Conservation (phyloP, 106 monocot genomes). For the Vanilla planifolia region DNA sequence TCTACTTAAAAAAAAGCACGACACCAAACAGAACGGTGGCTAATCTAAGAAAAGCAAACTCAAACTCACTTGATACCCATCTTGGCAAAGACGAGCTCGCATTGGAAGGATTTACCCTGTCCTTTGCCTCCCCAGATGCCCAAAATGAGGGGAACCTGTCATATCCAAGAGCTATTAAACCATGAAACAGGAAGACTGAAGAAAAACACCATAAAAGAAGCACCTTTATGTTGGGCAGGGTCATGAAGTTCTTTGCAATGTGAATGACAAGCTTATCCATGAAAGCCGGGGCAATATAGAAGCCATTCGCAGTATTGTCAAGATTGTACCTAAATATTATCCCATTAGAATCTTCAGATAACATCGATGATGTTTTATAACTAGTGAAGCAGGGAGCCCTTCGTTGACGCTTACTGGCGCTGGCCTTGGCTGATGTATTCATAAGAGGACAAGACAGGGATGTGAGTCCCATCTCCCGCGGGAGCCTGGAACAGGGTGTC, state of each 20-base stretch:
- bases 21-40: no score
- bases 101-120: conserved; percentile 98
- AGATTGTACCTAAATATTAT: conserved; percentile 33
- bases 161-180: not conserved
- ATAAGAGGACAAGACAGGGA: conserved; percentile 67
- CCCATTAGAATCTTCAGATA: not conserved
- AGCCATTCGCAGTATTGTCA: conserved; percentile 81
- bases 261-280: conserved; percentile 98
- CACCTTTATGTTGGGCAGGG: conserved; percentile 93
- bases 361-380: not conserved
- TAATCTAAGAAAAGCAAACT: not conserved
- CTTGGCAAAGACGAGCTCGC: conserved; percentile 92
- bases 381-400: not conserved
- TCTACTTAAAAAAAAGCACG: no score
- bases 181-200: not conserved
- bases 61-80: conserved; percentile 93
- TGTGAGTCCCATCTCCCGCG: conserved; percentile 70
- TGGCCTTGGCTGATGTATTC: conserved; percentile 94
- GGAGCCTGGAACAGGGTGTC: conserved; percentile 91
- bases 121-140: conserved; percentile 99
- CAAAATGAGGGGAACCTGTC: conserved; percentile 89
- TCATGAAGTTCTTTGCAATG: conserved; percentile 93
- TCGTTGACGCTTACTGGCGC: conserved; percentile 41
- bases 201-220: not conserved
- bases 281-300: conserved; percentile 71